These are phyloP conservation scores for Schizosaccharomyces osmophilus DNA, from an alignment of 805 yeast genomes.

Conservation along the genomic window DNA sequence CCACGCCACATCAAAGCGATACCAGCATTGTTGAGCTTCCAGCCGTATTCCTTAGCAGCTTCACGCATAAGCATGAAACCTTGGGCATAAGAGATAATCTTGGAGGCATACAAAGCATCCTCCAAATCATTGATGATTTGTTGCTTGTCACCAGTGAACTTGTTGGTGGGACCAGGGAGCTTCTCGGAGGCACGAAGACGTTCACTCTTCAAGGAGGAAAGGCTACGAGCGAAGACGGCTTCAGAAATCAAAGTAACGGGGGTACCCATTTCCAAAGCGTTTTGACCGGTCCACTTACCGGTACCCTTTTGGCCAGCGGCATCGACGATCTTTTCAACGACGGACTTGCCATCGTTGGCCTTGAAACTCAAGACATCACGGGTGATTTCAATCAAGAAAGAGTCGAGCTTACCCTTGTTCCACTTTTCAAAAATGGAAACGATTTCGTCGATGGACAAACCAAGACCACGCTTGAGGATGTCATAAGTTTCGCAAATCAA, in stretches of 20 bases:
- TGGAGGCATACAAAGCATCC: constrained; percentile 95
- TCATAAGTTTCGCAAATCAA: constrained; percentile 95
- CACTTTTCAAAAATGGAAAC: constrained; percentile 76
- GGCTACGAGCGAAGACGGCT: constrained; percentile 89
- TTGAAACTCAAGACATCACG: constrained; percentile 77
- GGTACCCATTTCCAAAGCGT: constrained; percentile 91
- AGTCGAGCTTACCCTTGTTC: constrained; percentile 95
- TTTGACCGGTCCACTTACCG: constrained; percentile 98
- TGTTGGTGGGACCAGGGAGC: constrained; percentile 54
- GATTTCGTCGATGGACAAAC: constrained; percentile 72
- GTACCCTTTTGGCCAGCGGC: constrained; percentile 99
- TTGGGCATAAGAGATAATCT: constrained; percentile 94
- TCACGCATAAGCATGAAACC: constrained; percentile 98
- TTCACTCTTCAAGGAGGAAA: constrained; percentile 78
- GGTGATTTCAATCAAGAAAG: constrained; percentile 89
- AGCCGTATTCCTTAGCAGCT: constrained; percentile 88
- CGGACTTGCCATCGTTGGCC: constrained; percentile 74
- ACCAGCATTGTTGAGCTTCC: constrained; percentile 95
- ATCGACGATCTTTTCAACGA: constrained; percentile 90
- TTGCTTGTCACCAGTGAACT: constrained; percentile 50
- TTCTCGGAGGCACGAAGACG: constrained; percentile 64
- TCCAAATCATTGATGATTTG: constrained; percentile 78
- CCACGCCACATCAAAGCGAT: constrained; percentile 99
- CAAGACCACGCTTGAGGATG: constrained; percentile 80
- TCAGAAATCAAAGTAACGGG: constrained; percentile 96